A percentile compares a stretch with the other conserved stretches of the same genome.
These are phyloP conservation scores for Neoarthrinium moseri DNA, from an alignment of 2,329 filamentous ascomycete species.

Conservation along the genomic window DNA sequence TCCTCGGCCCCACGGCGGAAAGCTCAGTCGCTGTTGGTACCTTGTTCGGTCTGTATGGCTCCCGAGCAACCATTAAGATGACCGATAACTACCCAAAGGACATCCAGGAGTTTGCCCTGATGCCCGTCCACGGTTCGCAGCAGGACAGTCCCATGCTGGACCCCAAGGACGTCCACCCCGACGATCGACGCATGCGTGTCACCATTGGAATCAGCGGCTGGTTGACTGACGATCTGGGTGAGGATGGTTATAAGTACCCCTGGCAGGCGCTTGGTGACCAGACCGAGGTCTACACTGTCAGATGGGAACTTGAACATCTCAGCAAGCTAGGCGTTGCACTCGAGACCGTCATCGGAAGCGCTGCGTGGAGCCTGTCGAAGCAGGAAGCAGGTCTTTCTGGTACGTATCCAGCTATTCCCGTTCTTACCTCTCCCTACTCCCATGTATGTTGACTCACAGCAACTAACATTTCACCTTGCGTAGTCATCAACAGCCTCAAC, in stretches of 20 bases:
- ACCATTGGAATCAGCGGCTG: conserved; percentile 83
- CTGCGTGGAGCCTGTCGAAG: conserved; percentile 73
- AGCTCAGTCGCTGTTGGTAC: conserved; percentile 78
- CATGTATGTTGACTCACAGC: too few relatives aligned
- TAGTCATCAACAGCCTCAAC: conserved; percentile 56
- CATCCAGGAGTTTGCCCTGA: conserved; percentile 83
- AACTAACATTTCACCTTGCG: conserved; percentile 15
- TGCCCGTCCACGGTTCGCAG: conserved; percentile 63
- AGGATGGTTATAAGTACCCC: conserved; percentile 67
- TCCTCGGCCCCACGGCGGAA: conserved; percentile 78
- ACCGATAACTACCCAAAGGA: conserved; percentile 86
- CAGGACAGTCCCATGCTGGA: conserved; percentile 41
- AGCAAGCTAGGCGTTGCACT: conserved; percentile 76
- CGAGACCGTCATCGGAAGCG: conserved; percentile 72
- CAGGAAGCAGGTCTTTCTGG: conserved; percentile 48
- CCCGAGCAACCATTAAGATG: conserved; percentile 78
- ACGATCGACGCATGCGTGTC: conserved; percentile 72
- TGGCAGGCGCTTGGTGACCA: conserved; percentile 75
- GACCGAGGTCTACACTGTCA: conserved; percentile 77
- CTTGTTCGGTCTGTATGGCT: conserved; percentile 89
- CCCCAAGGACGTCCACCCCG: conserved; percentile 48
- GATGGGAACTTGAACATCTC: conserved; percentile 79
- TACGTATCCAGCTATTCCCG: conserved; percentile 25
- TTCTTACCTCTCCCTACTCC: too few relatives aligned
- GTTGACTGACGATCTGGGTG: conserved; percentile 60